These are phyloP conservation scores for Prunus salicina DNA, from an alignment of 306 rosid genomes.

Conservation along the genomic window DNA sequence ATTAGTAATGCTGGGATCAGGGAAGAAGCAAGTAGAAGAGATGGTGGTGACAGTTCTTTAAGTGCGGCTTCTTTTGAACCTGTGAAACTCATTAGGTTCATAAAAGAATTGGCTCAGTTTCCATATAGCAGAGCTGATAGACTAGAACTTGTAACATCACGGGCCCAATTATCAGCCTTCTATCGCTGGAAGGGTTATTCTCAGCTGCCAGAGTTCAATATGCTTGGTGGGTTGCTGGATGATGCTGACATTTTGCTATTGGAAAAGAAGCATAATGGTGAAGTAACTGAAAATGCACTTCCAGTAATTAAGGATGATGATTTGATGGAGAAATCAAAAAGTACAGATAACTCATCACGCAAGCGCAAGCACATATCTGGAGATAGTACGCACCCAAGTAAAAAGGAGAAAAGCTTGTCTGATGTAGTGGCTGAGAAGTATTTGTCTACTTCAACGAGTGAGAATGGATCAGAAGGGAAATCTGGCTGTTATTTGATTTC, in stretches of 20 bases:
- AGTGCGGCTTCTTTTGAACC: conserved; percentile 57
- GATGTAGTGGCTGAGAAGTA: conserved; percentile 43
- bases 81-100: conserved; percentile 42
- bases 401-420: conserved; percentile 35
- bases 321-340: conserved; percentile 9
- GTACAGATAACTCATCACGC: conserved; percentile 12
- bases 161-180: conserved; percentile 55
- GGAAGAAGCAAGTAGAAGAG: conserved; percentile 48
- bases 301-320: neutral
- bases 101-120: conserved; percentile 48
- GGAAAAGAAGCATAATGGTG: conserved; percentile 28
- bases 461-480: conserved; percentile 25
- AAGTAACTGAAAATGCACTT: conserved; percentile 19
- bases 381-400: conserved; percentile 13
- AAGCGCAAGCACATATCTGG: conserved; percentile 31
- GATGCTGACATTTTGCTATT: conserved; percentile 31
- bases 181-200: conserved; percentile 59
- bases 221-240: conserved; percentile 39
- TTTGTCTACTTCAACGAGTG: conserved; percentile 16
- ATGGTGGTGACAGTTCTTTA: conserved; percentile 44
- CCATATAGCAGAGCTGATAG: conserved; percentile 45
- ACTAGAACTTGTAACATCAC: conserved; percentile 41
- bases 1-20: conserved; percentile 53
- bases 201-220: conserved; percentile 48
- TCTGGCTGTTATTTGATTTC: conserved; percentile 16